Evolutionary conservation across 208 protist genomes (phyloP), one percentile per base, ranked within the genome.

Genomic region (Zelonia costaricensis): DNA sequence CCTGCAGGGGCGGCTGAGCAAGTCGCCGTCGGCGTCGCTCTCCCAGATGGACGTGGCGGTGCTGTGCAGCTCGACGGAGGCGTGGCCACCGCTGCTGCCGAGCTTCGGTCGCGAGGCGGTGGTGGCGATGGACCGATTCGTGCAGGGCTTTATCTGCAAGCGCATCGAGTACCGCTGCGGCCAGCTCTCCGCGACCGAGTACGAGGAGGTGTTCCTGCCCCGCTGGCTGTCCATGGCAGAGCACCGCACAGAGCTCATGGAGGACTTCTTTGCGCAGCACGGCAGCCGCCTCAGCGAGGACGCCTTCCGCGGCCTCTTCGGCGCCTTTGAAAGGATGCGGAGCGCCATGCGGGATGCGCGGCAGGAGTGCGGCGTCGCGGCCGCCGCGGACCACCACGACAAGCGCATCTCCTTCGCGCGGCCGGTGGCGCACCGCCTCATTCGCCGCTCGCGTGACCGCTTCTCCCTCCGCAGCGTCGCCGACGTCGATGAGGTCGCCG

Each of bases 131-230:
- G 59, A 68, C 13, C 39, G 56, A 25, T 82, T 82, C 42, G 58
- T 82, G 16, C 42, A 69, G 18, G 60, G 64, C 7, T 78, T 76
- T 33, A 70, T 82, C 62, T 62, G 59, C 45, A 59, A 59, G 46
- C 62, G 62, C 48, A 81, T 81, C 44, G 53, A 81, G 64, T 78
- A 60, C 47, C 71, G 72, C 51, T 82, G 76, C 66, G 76, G 76
- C n/a, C 69, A 82, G 43, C 44, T 67, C 18, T 40, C 45, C 1
- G 38, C 36, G 4, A 35, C 20, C 10, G 54, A 63, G 22, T 82
- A 75, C 59, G 48, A 64, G 27, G 43, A 48, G 1, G 39, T 30
- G 13, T 74, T 78, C 39, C 62, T 82, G 15, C 35, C 51, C 28
- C 65, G 60, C 23, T 82, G 76, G 76, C 48, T 76, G 12, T n/a